Evolutionary conservation across 2,329 filamentous ascomycete species (phyloP).

Genomic region (Monosporascus sp.): DNA sequence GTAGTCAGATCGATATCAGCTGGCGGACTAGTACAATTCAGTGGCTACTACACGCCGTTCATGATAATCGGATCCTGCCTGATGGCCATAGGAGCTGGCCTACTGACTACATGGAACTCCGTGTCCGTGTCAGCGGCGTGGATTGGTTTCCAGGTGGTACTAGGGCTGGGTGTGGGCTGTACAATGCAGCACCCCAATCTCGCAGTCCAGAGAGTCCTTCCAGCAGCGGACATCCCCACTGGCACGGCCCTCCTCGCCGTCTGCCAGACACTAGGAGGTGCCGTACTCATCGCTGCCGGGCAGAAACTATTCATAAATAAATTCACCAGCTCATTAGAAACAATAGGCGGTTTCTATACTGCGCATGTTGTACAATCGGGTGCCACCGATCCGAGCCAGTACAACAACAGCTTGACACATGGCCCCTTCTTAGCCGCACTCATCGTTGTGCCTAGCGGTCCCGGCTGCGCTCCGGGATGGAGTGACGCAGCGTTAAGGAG

Average conservation of each 20-base stretch:
- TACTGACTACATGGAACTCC: conserved; percentile 32
- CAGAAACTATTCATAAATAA: neutral
- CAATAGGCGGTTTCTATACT: neutral
- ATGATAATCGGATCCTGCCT: conserved; percentile 34
- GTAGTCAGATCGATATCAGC: conserved; percentile 36
- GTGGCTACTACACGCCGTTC: conserved; percentile 42
- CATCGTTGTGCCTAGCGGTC: neutral
- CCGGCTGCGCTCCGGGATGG: neutral
- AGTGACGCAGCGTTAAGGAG: neutral
- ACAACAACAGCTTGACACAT: neutral
- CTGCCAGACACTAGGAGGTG: neutral
- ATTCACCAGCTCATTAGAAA: neutral
- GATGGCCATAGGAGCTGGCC: conserved; percentile 34
- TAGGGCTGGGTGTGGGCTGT: neutral
- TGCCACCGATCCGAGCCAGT: neutral
- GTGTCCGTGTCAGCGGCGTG: neutral
- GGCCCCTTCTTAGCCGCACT: neutral
- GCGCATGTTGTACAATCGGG: neutral
- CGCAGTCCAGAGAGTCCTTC: neutral
- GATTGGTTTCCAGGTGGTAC: neutral
- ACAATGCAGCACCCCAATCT: neutral
- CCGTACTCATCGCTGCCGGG: neutral
- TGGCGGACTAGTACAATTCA: conserved; percentile 30
- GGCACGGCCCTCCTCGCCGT: neutral
- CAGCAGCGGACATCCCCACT: neutral